A percentile compares a stretch with the other conserved stretches of the same genome.
These are phyloP conservation scores for Neonectria punicea DNA, from an alignment of 2,329 filamentous ascomycete species.

Conservation along the genomic window DNA sequence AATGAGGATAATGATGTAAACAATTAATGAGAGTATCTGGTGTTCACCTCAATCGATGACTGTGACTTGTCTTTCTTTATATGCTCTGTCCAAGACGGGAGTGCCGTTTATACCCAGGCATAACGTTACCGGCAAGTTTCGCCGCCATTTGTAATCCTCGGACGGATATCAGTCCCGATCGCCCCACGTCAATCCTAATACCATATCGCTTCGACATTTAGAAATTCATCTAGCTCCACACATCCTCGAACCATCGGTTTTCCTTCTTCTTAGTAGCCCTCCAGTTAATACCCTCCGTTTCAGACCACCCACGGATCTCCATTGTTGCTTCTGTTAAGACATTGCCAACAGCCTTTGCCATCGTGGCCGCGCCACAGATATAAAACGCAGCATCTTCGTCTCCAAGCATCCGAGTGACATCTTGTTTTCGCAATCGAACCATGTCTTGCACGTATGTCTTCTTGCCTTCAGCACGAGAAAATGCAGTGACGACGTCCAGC, in stretches of 20 bases:
- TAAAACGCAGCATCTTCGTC: constrained; percentile 20
- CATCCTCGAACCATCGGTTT: constrained; percentile 25
- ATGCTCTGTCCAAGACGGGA: background rate
- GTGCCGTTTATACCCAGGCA: background rate
- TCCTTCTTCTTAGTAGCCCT: constrained; percentile 14
- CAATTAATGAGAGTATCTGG: background rate
- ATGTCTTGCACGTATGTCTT: constrained; percentile 23
- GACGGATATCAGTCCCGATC: background rate
- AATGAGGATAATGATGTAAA: background rate
- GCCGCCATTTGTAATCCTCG: constrained; percentile 12
- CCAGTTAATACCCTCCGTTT: constrained; percentile 4
- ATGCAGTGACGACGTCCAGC: constrained; percentile 17
- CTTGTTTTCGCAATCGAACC: background rate
- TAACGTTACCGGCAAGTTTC: background rate
- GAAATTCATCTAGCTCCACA: constrained; percentile 16
- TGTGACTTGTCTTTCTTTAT: background rate
- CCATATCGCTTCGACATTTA: background rate
- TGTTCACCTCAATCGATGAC: background rate
- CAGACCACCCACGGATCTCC: constrained; percentile 9
- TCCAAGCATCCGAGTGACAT: constrained; percentile 7
- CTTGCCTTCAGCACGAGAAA: constrained; percentile 5
- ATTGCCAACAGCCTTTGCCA: constrained; percentile 19
- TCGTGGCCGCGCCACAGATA: constrained; percentile 18
- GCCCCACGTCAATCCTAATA: background rate
- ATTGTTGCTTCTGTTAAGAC: constrained; percentile 8